Conservation (phyloP, 768 basidiomycete genomes). For the Leccinum arenicola region DNA sequence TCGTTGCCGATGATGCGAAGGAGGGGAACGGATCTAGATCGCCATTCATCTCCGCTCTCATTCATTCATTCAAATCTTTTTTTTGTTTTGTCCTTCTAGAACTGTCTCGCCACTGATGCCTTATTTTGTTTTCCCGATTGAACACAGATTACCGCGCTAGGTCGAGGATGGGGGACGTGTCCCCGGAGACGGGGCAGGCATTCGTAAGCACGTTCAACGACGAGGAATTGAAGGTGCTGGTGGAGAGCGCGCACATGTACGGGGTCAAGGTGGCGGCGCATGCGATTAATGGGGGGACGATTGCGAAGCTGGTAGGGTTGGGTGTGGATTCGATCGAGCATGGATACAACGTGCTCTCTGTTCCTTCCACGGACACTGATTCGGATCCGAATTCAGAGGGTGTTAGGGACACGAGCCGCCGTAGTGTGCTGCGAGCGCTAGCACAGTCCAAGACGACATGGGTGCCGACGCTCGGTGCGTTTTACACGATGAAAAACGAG, state of each 20-base stretch:
- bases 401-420: slow-evolving; percentile 8
- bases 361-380: neutral
- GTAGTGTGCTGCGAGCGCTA: slow-evolving; percentile 16
- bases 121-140: neutral
- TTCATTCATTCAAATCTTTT: neutral
- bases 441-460: slow-evolving; percentile 38
- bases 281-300: slow-evolving; percentile 34
- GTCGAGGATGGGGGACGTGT: slow-evolving; percentile 43
- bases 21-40: slow-evolving; percentile 1
- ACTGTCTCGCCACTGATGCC: neutral
- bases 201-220: slow-evolving; percentile 44
- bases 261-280: slow-evolving; percentile 62
- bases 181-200: slow-evolving; percentile 31
- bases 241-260: slow-evolving; percentile 47
- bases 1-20: slow-evolving; percentile 1
- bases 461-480: slow-evolving; percentile 59
- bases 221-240: slow-evolving; percentile 47
- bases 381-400: neutral
- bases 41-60: slow-evolving; percentile 11
- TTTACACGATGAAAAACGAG: slow-evolving; percentile 33
- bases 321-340: slow-evolving; percentile 59
- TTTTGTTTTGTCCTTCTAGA: neutral
- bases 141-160: slow-evolving; percentile 51
- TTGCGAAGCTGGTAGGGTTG: slow-evolving; percentile 30
- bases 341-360: slow-evolving; percentile 32